Conservation (phyloP, 805 yeast genomes). For the Ogataea zsoltii region DNA sequence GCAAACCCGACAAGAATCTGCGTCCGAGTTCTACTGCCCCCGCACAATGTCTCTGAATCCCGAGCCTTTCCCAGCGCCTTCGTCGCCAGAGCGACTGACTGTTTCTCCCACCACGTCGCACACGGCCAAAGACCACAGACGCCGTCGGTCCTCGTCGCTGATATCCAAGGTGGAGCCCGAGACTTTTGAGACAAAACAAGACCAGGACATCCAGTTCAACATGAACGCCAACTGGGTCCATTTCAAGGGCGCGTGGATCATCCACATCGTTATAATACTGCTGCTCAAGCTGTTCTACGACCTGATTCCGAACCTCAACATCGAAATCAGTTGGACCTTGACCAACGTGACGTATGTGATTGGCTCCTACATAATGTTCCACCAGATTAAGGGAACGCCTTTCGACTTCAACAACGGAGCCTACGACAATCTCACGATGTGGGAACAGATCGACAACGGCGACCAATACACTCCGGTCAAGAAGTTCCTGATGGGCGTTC, state of each 20-base stretch:
- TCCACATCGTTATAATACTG: conserved; percentile 81
- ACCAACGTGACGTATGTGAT: conserved; percentile 88
- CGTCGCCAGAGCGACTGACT: conserved; percentile 35
- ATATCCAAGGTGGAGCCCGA: conserved; percentile 94
- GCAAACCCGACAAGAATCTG: too few species aligned
- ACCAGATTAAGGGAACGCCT: conserved; percentile 94
- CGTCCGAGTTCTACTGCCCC: too few species aligned
- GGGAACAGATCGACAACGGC: conserved; percentile 93
- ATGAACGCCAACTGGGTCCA: conserved; percentile 96
- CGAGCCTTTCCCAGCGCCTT: conserved; percentile 34
- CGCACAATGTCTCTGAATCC: conserved; percentile 15
- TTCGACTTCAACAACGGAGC: conserved; percentile 97
- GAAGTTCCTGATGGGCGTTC: conserved; percentile 90
- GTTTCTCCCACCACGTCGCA: conserved; percentile 37
- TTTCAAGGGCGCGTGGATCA: conserved; percentile 93
- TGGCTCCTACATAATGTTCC: conserved; percentile 95
- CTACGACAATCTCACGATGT: conserved; percentile 92
- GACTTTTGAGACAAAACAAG: conserved; percentile 86
- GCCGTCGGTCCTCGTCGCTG: conserved; percentile 82
- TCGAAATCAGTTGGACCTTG: conserved; percentile 89
- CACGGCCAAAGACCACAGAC: conserved; percentile 36
- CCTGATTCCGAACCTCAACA: conserved; percentile 75
- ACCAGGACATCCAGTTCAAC: conserved; percentile 85
- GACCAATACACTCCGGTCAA: conserved; percentile 97
- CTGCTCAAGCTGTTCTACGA: conserved; percentile 76